Evolutionary conservation across 2,329 filamentous ascomycete genomes (phyloP).

Genomic region (Botrytis aclada): DNA sequence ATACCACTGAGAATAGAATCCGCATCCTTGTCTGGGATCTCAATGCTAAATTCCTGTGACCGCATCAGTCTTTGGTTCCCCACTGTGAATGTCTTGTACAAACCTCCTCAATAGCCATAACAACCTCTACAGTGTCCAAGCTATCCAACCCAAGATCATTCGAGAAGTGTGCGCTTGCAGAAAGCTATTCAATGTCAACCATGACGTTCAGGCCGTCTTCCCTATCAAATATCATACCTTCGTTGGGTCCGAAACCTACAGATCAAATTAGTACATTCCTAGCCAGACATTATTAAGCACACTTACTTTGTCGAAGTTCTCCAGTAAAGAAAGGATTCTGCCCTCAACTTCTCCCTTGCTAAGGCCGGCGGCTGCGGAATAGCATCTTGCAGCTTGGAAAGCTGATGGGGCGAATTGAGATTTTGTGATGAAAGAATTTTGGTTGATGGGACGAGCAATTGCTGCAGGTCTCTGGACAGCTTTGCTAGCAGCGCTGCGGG

Average conservation of each 20-base stretch:
- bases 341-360: constrained; percentile 83
- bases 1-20: constrained; percentile 74
- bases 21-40: constrained; percentile 78
- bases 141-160: constrained; percentile 97
- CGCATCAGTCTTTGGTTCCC: constrained; percentile 30
- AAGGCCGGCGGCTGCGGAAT: constrained; percentile 78
- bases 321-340: constrained; percentile 86
- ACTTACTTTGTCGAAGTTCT: constrained; percentile 94
- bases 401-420: constrained; percentile 61
- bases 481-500: constrained; percentile 51
- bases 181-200: constrained; percentile 60
- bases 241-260: constrained; percentile 63
- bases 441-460: constrained; percentile 58
- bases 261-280: constrained; percentile 28
- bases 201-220: constrained; percentile 17
- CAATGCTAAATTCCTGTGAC: constrained; percentile 63
- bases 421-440: constrained; percentile 59
- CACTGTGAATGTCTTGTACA: constrained; percentile 17
- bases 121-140: constrained; percentile 97
- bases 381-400: constrained; percentile 73
- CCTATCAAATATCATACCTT: constrained; percentile 49
- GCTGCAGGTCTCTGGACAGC: constrained; percentile 49
- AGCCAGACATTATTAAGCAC: not conserved
- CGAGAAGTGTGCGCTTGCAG: constrained; percentile 80
- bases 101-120: constrained; percentile 99